These are phyloP conservation scores for Vachellia collinsii DNA, from an alignment of 306 rosid species.

Conservation along the genomic window DNA sequence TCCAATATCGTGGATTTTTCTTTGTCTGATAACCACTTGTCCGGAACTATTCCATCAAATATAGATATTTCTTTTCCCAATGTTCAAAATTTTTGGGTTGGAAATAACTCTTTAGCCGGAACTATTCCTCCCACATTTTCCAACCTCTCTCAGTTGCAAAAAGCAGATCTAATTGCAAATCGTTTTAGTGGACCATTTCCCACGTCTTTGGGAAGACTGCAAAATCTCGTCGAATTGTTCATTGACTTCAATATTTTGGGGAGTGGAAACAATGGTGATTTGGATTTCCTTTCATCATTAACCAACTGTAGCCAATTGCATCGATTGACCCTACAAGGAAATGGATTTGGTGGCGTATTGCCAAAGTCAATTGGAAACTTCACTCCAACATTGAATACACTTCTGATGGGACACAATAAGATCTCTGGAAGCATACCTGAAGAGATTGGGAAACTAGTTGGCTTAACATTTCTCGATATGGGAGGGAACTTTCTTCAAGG, in stretches of 20 bases:
- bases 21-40: background rate
- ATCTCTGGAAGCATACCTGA: background rate
- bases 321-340: too few relatives aligned
- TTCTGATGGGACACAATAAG: background rate
- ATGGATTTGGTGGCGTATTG: background rate
- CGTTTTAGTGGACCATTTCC: constrained; percentile 27
- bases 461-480: background rate
- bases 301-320: background rate
- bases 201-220: constrained; percentile 21
- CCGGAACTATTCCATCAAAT: constrained; percentile 23
- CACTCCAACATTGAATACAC: background rate
- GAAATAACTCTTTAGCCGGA: background rate
- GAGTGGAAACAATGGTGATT: constrained; percentile 21
- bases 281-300: background rate
- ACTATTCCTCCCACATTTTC: constrained; percentile 24
- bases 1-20: background rate
- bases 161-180: background rate
- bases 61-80: constrained; percentile 32
- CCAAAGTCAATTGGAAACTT: background rate
- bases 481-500: background rate
- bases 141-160: constrained; percentile 20
- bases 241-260: constrained; percentile 27
- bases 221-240: background rate
- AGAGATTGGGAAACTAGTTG: background rate
- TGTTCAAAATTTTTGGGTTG: background rate